Base-by-base conservation (phyloP, 2,329 filamentous ascomycete species). In the Nothophoma quercina region DNA sequence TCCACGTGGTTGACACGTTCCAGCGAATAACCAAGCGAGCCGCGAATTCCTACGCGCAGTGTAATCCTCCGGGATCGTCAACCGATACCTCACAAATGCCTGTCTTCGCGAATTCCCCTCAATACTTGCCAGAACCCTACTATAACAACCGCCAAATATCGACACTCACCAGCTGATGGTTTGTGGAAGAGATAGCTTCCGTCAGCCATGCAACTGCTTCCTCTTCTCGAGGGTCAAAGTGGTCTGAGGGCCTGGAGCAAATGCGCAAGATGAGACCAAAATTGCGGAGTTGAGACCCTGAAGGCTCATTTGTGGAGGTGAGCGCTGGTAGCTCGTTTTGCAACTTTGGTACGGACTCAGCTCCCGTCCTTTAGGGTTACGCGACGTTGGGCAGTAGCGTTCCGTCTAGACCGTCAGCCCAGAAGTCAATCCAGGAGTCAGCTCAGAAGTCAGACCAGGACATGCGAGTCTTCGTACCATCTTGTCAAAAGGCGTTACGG, bases 381-480 rank as follows among this genome's bases (percentile, higher is more conserved):
- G 28, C 34, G 33, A 51, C 47, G 40, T 51, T 43, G 39, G 39
- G 47, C 40, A 43, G 25, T 35, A 49, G 23, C 29, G 36, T 41
- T 26, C 15, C 15, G 21, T 25, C 25, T 19, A 23, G n/a, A 13
- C 22, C n/a, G 28, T 51, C 41, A 41, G 36, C 15, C 36, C 42
- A 46, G 15, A 46, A 46, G 21, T 46, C 23, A 36, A 35, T 13
- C 34, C 19, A 36, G 10, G n/a, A n/a, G n/a, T n/a, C n/a, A n/a
- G n/a, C 25, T 26, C 32, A 50, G 13, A 43, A 21, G 9, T 36
- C 25, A 32, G 25, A 16, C 19, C 36, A 42, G 36, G 21, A 36
- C 21, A 22, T 25, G 40, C 26, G 33, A 44, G 21, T 34, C 16
- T 29, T 43, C 21, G 29, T 26, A 7, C 7, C 13, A 23, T 32